Evolutionary conservation across 192 early-diverging fungal species (phyloP).

Genomic region (Dissophora globulifera): DNA sequence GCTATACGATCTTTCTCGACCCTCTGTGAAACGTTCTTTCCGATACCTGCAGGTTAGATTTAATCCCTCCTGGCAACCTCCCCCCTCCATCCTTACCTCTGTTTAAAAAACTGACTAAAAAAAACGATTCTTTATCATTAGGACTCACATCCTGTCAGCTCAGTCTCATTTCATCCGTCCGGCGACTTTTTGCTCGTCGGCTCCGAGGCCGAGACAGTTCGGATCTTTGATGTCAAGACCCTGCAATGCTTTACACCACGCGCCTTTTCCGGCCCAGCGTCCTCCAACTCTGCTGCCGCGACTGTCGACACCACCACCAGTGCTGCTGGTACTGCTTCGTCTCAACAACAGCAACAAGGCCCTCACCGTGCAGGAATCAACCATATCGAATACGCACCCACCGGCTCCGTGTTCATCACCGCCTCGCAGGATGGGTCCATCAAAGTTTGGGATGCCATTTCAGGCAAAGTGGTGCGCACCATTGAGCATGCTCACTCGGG

Average conservation of each 20-base stretch:
- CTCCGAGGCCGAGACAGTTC: slow-evolving; percentile 76
- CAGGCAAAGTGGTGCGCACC: slow-evolving; percentile 78
- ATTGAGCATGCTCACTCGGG: slow-evolving; percentile 85
- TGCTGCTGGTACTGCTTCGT: slow-evolving; percentile 1
- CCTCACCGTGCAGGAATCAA: slow-evolving; percentile 51
- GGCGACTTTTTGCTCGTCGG: slow-evolving; percentile 88
- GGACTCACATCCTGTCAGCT: slow-evolving; percentile 81
- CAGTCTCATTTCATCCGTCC: slow-evolving; percentile 92
- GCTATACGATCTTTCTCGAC: slow-evolving; percentile 88
- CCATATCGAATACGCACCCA: slow-evolving; percentile 78
- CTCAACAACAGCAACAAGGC: slow-evolving; percentile 51
- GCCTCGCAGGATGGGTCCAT: slow-evolving; percentile 86
- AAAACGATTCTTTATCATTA: slow-evolving; percentile 13
- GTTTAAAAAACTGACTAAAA: background rate
- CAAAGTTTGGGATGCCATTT: slow-evolving; percentile 87
- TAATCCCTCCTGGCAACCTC: no score
- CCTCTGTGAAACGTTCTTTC: slow-evolving; percentile 84
- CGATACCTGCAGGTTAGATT: slow-evolving; percentile 75
- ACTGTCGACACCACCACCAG: slow-evolving; percentile 4
- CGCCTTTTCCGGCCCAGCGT: slow-evolving; percentile 57
- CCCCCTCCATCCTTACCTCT: background rate
- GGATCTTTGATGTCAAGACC: slow-evolving; percentile 89
- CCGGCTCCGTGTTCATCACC: slow-evolving; percentile 80
- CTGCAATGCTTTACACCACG: slow-evolving; percentile 81
- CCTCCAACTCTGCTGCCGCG: no score